Conservation (phyloP, 2,329 filamentous ascomycete species). For the Arthrobotrys sinensis region DNA sequence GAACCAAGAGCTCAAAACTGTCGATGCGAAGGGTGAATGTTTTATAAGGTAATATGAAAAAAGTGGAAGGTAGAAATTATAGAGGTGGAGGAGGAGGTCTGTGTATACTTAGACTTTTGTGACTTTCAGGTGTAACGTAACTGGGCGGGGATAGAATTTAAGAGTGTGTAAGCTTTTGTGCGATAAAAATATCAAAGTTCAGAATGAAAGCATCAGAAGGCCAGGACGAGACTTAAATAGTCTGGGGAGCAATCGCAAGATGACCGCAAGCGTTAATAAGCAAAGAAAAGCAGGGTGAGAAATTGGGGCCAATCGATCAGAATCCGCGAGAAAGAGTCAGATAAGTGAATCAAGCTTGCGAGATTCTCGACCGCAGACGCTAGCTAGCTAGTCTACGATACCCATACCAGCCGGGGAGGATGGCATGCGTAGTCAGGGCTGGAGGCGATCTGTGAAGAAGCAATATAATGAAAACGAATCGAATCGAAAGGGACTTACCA, state of each 20-base stretch:
- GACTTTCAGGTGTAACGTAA: conserved; percentile 28
- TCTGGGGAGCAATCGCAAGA: conserved; percentile 6
- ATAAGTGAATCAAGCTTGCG: neutral
- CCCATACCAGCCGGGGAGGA: no score
- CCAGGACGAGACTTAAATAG: conserved; percentile 42
- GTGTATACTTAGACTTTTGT: conserved; percentile 41
- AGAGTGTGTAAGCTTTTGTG: conserved; percentile 33
- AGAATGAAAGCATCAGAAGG: conserved; percentile 42
- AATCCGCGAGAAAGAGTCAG: conserved; percentile 4
- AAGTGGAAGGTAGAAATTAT: neutral
- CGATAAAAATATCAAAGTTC: conserved; percentile 47
- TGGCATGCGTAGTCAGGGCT: conserved; percentile 3
- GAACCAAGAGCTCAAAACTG: neutral
- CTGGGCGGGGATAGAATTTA: conserved; percentile 2
- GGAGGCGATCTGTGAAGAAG: conserved; percentile 14
- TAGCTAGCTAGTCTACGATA: no score
- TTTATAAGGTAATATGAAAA: neutral
- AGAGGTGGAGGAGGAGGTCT: neutral
- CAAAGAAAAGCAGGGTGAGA: conserved; percentile 12
- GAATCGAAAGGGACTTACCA: conserved; percentile 15
- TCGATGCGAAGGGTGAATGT: neutral
- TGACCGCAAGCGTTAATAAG: conserved; percentile 22
- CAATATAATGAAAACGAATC: neutral
- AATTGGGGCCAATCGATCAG: conserved; percentile 15
- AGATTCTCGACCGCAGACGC: neutral